Evolutionary conservation across 2,329 filamentous ascomycete genomes (phyloP).

Genomic region (Nothopassalora personata): DNA sequence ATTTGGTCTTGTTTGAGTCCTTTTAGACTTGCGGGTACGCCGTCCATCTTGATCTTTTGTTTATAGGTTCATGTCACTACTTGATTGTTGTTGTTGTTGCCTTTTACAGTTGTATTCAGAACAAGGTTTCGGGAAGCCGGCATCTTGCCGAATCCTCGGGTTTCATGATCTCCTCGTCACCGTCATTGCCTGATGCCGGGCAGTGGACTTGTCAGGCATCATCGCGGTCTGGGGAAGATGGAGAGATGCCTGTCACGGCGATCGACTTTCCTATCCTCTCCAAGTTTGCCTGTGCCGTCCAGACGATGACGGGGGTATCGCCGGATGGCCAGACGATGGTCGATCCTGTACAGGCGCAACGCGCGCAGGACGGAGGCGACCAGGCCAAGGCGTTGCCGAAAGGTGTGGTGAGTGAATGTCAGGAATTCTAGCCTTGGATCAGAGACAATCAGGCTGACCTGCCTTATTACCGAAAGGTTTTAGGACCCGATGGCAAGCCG

Average conservation of each 20-base stretch:
- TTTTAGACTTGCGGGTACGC: slow-evolving; percentile 19
- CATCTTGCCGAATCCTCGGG: too few relatives aligned
- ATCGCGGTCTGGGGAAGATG: slow-evolving; percentile 1
- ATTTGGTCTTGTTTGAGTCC: slow-evolving; percentile 28
- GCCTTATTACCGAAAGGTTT: slow-evolving; percentile 59
- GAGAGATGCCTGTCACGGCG: slow-evolving; percentile 33
- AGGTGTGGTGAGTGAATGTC: slow-evolving; percentile 65
- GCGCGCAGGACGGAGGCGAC: slow-evolving; percentile 21
- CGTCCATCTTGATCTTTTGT: slow-evolving; percentile 22
- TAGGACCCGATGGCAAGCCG: slow-evolving; percentile 78
- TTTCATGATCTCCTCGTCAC: too few relatives aligned
- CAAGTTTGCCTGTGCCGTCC: slow-evolving; percentile 35
- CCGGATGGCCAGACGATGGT: slow-evolving; percentile 29
- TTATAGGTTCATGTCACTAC: not conserved
- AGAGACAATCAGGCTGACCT: slow-evolving; percentile 37
- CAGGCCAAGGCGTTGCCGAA: slow-evolving; percentile 55
- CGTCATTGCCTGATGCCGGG: not conserved
- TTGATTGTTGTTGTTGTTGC: too few relatives aligned
- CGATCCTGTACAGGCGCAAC: slow-evolving; percentile 23
- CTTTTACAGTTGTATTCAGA: too few relatives aligned
- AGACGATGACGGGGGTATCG: slow-evolving; percentile 35
- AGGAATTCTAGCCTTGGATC: slow-evolving; percentile 42
- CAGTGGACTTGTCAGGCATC: slow-evolving; percentile 20
- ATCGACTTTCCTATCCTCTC: slow-evolving; percentile 36
- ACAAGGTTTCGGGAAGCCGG: too few relatives aligned